A percentile compares a stretch with the other conserved stretches of the same genome.
These are phyloP conservation scores for Colletotrichum destructivum DNA, from an alignment of 2,329 filamentous ascomycete species.

Conservation along the genomic window DNA sequence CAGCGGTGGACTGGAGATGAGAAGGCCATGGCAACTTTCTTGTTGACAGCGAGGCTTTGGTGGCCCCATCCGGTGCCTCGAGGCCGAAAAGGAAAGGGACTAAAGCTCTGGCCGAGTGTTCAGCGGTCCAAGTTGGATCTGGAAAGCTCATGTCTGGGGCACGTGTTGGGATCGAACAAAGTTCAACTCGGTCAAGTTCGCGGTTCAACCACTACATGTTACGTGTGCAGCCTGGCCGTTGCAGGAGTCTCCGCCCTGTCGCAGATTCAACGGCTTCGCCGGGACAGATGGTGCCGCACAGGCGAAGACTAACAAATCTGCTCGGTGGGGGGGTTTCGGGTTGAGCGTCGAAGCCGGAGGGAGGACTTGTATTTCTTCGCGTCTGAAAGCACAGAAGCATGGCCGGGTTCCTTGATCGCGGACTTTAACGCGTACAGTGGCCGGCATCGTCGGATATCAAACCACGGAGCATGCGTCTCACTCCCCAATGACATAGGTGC, in stretches of 20 bases:
- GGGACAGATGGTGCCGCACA: neutral
- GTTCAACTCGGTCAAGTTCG: neutral
- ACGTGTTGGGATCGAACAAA: slow-evolving; percentile 10
- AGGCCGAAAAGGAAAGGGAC: slow-evolving; percentile 13
- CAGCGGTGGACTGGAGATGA: neutral
- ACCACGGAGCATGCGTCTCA: slow-evolving; percentile 46
- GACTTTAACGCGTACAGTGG: neutral
- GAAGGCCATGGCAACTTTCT: neutral
- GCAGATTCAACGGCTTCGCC: neutral
- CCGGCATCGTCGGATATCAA: neutral
- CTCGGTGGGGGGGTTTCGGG: neutral
- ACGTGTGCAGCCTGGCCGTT: neutral
- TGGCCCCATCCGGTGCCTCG: neutral
- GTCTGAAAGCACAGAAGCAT: neutral
- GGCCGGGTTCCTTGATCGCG: neutral
- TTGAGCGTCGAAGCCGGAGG: neutral
- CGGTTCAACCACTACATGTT: neutral
- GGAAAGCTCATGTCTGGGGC: neutral
- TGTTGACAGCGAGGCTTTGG: neutral
- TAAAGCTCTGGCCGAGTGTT: slow-evolving; percentile 36
- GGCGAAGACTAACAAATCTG: neutral
- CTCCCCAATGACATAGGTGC: slow-evolving; percentile 78
- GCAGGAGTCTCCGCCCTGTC: slow-evolving; percentile 7
- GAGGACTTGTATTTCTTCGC: no score
- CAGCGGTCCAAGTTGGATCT: slow-evolving; percentile 9